Evolutionary conservation across 768 basidiomycete species (phyloP).

Genomic region (Asterophora lycoperdoides): DNA sequence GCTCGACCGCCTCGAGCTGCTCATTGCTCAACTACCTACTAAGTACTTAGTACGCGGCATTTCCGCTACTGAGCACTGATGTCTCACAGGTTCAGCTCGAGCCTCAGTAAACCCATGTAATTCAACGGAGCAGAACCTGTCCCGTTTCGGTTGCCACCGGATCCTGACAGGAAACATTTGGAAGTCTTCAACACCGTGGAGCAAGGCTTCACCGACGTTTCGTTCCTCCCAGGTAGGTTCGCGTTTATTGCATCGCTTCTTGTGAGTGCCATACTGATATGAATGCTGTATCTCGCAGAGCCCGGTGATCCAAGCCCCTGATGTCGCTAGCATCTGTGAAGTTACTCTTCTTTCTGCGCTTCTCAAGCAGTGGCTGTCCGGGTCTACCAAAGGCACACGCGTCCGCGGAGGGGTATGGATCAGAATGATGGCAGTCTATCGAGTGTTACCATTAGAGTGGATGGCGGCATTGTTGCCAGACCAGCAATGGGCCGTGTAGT

Average conservation of each 20-base stretch:
- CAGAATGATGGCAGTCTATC: slow-evolving; percentile 36
- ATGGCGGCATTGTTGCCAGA: slow-evolving; percentile 13
- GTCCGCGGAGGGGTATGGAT: slow-evolving; percentile 59
- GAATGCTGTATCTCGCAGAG: slow-evolving; percentile 30
- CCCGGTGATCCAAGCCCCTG: slow-evolving; percentile 65
- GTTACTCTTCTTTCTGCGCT: slow-evolving; percentile 63
- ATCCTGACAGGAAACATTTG: no score
- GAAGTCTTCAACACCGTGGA: slow-evolving; percentile 70
- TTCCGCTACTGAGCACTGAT: no score
- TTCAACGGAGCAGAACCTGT: no score
- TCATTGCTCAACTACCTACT: no score
- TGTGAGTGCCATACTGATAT: slow-evolving; percentile 31
- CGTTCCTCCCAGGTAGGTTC: slow-evolving; percentile 53
- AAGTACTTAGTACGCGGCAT: no score
- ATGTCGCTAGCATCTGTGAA: slow-evolving; percentile 53
- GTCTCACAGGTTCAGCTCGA: no score
- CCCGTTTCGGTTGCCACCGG: no score
- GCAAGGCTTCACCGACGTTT: slow-evolving; percentile 61
- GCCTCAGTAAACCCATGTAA: no score
- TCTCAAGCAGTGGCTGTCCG: slow-evolving; percentile 56
- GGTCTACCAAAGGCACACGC: slow-evolving; percentile 58
- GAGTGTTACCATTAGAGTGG: slow-evolving; percentile 13
- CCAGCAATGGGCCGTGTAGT: slow-evolving; percentile 16
- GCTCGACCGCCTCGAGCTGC: no score
- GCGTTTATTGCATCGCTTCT: slow-evolving; percentile 30